Percentiles rank a stretch among this genome's conserved stretches.
phyloP scores from a whole-genome alignment of 2,329 filamentous ascomycete genomes.

The Epicoccum nigrum region DNA sequence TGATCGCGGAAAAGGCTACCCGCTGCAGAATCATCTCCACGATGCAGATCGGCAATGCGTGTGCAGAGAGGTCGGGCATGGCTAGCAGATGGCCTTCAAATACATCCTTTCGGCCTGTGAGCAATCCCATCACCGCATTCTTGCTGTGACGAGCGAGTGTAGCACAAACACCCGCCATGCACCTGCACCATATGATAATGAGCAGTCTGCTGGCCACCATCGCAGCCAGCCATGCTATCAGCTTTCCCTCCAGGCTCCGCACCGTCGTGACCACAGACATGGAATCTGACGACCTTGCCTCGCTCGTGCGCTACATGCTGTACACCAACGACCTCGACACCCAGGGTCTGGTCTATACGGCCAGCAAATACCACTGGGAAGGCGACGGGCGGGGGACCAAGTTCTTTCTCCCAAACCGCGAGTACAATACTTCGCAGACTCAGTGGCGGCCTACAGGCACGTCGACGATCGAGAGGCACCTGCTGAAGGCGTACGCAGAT shows the following conservation, averaged over 20 bases:
- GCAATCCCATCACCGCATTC: too few species aligned
- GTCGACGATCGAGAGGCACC: constrained; percentile 9
- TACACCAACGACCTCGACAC: constrained; percentile 21
- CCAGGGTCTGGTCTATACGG: constrained; percentile 19
- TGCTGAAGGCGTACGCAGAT: constrained; percentile 16
- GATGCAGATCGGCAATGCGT: too few species aligned
- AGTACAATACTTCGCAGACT: constrained; percentile 22
- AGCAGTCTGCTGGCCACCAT: not conserved
- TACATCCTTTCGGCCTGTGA: too few species aligned
- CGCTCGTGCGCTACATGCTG: constrained; percentile 17
- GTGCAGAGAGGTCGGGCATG: too few species aligned
- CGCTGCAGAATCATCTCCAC: too few species aligned
- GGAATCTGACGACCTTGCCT: constrained; percentile 20
- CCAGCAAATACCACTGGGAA: constrained; percentile 22
- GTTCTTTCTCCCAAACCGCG: constrained; percentile 16
- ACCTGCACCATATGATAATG: too few species aligned
- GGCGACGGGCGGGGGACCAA: constrained; percentile 16
- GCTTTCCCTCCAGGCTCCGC: constrained; percentile 4
- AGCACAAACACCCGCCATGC: too few species aligned
- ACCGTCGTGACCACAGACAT: constrained; percentile 21
- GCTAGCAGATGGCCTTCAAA: too few species aligned
- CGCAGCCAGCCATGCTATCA: not conserved
- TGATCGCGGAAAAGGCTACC: too few species aligned
- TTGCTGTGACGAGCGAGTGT: too few species aligned
- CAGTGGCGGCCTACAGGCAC: constrained; percentile 19